Percentiles rank a stretch among this genome's conserved stretches.
phyloP scores from a whole-genome alignment of 768 basidiomycete genomes.

The Termitomyces sp. region DNA sequence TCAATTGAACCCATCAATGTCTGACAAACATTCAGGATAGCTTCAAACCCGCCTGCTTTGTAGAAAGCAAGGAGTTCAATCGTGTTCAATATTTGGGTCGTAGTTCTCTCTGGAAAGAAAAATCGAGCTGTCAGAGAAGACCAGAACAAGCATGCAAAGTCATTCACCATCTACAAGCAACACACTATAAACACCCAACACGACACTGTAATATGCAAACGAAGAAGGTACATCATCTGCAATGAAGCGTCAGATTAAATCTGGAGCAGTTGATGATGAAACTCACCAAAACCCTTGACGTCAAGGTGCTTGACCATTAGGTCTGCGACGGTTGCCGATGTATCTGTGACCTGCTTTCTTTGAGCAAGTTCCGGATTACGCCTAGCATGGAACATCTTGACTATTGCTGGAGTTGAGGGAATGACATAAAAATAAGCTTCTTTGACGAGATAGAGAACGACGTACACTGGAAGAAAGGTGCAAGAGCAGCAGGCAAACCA shows the following conservation, averaged over 20 bases:
- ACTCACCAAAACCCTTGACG: slow-evolving; percentile 51
- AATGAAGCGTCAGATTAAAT: background rate
- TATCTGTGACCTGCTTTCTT: slow-evolving; percentile 71
- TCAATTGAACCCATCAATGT: slow-evolving; percentile 59
- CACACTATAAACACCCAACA: slow-evolving; percentile 44
- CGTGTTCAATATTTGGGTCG: slow-evolving; percentile 75
- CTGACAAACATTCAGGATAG: slow-evolving; percentile 57
- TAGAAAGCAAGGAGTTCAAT: slow-evolving; percentile 77
- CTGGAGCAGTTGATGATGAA: background rate
- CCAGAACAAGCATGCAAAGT: slow-evolving; percentile 12
- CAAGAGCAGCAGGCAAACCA: slow-evolving; percentile 70
- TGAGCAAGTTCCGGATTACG: slow-evolving; percentile 75
- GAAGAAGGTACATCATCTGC: slow-evolving; percentile 32
- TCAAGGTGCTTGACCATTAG: slow-evolving; percentile 73
- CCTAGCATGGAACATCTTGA: slow-evolving; percentile 82
- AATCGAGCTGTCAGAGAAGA: slow-evolving; percentile 10
- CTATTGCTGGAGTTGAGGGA: slow-evolving; percentile 53
- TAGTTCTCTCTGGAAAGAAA: slow-evolving; percentile 63
- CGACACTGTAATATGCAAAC: slow-evolving; percentile 47
- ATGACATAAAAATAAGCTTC: background rate
- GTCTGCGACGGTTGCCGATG: slow-evolving; percentile 67
- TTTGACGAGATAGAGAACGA: background rate
- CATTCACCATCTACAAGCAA: slow-evolving; percentile 48
- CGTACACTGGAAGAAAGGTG: slow-evolving; percentile 85
- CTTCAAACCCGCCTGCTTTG: slow-evolving; percentile 66